phyloP scores from a whole-genome alignment of 208 protist genomes.

The Acanthamoeba lenticulata region DNA sequence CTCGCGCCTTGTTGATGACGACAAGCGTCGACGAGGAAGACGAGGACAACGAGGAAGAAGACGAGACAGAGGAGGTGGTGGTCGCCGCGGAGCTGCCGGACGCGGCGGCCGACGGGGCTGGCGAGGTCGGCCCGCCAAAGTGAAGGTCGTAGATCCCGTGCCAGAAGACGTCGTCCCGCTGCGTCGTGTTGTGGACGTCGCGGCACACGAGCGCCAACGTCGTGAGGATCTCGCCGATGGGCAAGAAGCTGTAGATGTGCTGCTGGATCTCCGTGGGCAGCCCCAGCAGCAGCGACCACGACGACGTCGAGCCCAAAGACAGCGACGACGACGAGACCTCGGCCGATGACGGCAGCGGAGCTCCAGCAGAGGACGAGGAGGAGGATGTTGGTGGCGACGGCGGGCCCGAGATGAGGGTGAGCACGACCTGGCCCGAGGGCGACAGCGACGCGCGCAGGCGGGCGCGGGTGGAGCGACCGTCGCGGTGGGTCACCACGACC shows the following conservation, averaged over 20 bases:
- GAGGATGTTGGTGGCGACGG: neutral
- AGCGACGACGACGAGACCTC: neutral
- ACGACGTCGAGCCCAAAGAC: neutral
- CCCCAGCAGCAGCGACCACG: neutral
- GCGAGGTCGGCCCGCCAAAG: neutral
- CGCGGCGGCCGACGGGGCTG: neutral
- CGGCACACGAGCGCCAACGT: neutral
- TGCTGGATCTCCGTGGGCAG: conserved; percentile 26
- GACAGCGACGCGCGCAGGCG: neutral
- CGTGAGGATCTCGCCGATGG: neutral
- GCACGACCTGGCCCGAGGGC: neutral
- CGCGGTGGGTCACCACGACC: neutral
- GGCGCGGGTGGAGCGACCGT: neutral
- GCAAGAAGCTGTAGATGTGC: conserved; percentile 15
- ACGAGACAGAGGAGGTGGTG: neutral
- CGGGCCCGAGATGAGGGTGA: neutral
- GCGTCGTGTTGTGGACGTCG: neutral
- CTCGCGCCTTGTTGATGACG: too few species aligned
- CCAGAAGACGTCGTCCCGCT: conserved; percentile 37
- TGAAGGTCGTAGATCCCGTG: conserved; percentile 15
- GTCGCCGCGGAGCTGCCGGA: neutral
- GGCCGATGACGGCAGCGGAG: too few species aligned
- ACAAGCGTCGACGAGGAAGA: neutral
- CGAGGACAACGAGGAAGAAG: neutral
- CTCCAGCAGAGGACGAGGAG: neutral